These are phyloP conservation scores for Trametes villosa DNA, from an alignment of 768 basidiomycete genomes.

Conservation along the genomic window DNA sequence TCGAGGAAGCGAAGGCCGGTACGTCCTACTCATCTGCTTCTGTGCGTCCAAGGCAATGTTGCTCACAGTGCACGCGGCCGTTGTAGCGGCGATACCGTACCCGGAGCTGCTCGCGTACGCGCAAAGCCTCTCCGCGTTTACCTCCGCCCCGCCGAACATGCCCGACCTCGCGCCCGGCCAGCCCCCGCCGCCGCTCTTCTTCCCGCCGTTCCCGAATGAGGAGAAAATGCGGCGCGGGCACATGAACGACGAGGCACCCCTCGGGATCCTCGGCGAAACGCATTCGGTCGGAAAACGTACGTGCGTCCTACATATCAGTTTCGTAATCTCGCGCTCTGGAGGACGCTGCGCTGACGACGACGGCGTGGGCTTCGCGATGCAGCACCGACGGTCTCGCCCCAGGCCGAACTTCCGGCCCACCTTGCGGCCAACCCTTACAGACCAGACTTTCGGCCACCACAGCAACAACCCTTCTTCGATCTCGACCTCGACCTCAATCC, in stretches of 20 bases:
- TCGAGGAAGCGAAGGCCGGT: constrained; percentile 77
- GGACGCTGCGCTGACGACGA: constrained; percentile 5
- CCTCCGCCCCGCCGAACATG: constrained; percentile 88
- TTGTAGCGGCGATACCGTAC: constrained; percentile 75
- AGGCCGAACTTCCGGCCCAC: constrained; percentile 51
- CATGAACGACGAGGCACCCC: constrained; percentile 79
- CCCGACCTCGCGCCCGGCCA: constrained; percentile 76
- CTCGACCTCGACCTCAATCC: constrained; percentile 86
- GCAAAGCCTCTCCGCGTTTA: constrained; percentile 82
- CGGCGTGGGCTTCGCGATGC: constrained; percentile 7
- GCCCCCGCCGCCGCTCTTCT: constrained; percentile 78
- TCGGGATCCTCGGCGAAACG: constrained; percentile 79
- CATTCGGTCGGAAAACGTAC: constrained; percentile 79
- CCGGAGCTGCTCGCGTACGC: constrained; percentile 85
- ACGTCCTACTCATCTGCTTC: constrained; percentile 20
- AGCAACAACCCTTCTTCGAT: constrained; percentile 65
- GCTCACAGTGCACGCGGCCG: neutral
- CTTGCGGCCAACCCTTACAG: constrained; percentile 71
- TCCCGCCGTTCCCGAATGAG: constrained; percentile 90
- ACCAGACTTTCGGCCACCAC: constrained; percentile 65
- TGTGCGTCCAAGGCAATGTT: neutral
- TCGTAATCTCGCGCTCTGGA: too few species aligned
- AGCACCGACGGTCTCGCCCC: constrained; percentile 71
- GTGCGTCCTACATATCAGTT: constrained; percentile 36
- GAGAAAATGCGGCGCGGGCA: constrained; percentile 87